Evolutionary conservation across 805 yeast genomes (phyloP), one percentile per base, ranked within the genome.

Genomic region (Schizosaccharomyces lindneri): DNA sequence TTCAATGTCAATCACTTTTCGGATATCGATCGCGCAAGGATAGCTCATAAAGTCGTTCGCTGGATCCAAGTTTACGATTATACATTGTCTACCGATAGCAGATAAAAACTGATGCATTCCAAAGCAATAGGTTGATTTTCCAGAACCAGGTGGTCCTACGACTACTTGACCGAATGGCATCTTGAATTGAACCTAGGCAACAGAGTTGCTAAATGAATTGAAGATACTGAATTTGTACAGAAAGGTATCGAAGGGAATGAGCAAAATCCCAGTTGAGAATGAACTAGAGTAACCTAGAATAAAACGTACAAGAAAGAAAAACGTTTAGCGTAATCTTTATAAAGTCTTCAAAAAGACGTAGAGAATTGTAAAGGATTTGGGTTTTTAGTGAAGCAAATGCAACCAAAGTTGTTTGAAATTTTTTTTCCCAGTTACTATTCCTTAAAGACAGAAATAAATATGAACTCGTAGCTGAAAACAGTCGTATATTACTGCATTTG

Each of bases 111-210:
- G 97, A 65, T 79, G 79, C 81, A 90, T 74, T 55, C 98, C 99
- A 70, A 82, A 76, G 70, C 97, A 89, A 70, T 87, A 93, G 0
- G 98, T 94, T 0, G 96, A 86, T 69, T 93, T 93, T 0, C 99
- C 99, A 0, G 95, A 79, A 0, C 98, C 99, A 0, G 99, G 99
- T 0, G 98, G 97, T 0, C 99, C 99, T 48, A 93, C 87, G 9
- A 90, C 89, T 36, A 57, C 60, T 36, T 57, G 60, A 57, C 60
- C 31, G 27, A 57, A 57, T 41, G 60, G 39, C 60, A 57, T 57
- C 27, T 7, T 46, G 7, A 19, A 15, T 46, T 5, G n/a, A 36
- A 13, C 11, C 3, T 36, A 3, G 15, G 41, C 41, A 13, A 36
- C 41, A 36, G 2, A 13, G 51, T 27, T 46, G 51, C 24, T 46